These are phyloP conservation scores for Phalaenopsis equestris DNA, from an alignment of 106 monocot species.

Conservation along the genomic window DNA sequence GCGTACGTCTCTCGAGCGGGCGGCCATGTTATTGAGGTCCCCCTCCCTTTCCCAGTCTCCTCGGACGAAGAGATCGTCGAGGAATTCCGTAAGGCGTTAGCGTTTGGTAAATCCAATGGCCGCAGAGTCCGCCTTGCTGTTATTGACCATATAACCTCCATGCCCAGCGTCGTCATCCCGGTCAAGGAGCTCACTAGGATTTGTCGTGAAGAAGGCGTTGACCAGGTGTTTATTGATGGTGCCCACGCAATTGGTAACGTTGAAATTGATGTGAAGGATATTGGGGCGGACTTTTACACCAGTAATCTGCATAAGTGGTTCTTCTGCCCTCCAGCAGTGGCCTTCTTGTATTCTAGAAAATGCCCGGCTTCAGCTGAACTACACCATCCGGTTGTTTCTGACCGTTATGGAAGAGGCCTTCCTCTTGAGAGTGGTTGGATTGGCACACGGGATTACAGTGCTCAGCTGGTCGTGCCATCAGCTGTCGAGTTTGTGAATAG, in stretches of 20 bases:
- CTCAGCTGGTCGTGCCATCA: constrained; percentile 43
- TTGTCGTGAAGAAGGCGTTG: constrained; percentile 49
- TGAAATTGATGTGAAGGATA: constrained; percentile 41
- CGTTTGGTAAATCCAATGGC: constrained; percentile 28
- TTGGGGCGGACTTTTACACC: constrained; percentile 52
- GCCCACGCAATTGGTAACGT: constrained; percentile 53
- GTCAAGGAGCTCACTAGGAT: constrained; percentile 48
- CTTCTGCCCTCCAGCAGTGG: constrained; percentile 56
- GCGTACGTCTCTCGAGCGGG: constrained; percentile 50
- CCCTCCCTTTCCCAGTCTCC: constrained; percentile 41
- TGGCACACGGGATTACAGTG: constrained; percentile 48
- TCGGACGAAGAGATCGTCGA: constrained; percentile 28
- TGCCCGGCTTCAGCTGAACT: constrained; percentile 8
- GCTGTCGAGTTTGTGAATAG: constrained; percentile 38
- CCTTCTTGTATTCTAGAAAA: constrained; percentile 40
- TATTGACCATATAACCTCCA: constrained; percentile 55
- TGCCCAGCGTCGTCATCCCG: constrained; percentile 54
- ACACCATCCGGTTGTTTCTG: constrained; percentile 57
- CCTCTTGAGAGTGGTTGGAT: constrained; percentile 52
- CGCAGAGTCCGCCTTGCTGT: constrained; percentile 43
- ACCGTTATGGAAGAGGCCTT: constrained; percentile 47
- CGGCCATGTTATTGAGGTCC: constrained; percentile 49
- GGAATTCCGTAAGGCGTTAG: constrained; percentile 37
- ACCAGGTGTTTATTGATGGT: constrained; percentile 55
- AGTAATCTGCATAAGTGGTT: constrained; percentile 66